Evolutionary conservation across 2,329 filamentous ascomycete species (phyloP).

Genomic region (Alternaria gansuensis): DNA sequence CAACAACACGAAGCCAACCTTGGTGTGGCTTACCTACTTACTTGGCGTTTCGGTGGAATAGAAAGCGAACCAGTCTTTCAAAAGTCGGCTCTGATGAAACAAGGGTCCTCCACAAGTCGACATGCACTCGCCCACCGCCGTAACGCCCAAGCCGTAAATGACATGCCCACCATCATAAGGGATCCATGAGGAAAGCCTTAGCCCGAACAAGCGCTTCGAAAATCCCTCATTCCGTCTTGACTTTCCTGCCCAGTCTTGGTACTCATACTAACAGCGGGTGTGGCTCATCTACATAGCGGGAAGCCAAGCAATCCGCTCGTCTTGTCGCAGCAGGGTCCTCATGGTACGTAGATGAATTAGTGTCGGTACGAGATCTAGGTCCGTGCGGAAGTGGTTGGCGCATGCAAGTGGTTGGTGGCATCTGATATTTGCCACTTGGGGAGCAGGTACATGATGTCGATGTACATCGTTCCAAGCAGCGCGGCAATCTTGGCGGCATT

Average conservation of each 20-base stretch:
- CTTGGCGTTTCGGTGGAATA: constrained; percentile 5
- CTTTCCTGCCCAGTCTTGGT: constrained; percentile 20
- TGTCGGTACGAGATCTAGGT: not conserved
- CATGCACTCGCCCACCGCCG: constrained; percentile 3
- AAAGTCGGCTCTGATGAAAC: not conserved
- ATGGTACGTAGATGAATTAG: not conserved
- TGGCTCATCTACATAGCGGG: constrained; percentile 21
- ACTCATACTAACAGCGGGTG: constrained; percentile 14
- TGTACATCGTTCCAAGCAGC: constrained; percentile 20
- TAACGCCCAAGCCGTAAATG: not conserved
- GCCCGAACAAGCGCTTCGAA: constrained; percentile 26
- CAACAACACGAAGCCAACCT: not conserved
- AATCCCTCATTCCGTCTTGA: constrained; percentile 21
- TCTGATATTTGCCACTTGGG: constrained; percentile 6
- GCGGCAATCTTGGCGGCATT: constrained; percentile 21
- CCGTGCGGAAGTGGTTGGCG: not conserved
- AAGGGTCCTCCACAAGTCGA: not conserved
- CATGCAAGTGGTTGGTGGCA: constrained; percentile 1
- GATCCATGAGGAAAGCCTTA: constrained; percentile 15
- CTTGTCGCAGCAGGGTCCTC: constrained; percentile 6
- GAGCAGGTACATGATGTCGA: constrained; percentile 14
- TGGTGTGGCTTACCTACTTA: not conserved
- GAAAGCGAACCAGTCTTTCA: constrained; percentile 4
- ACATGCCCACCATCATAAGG: constrained; percentile 2
- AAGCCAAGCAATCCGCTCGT: constrained; percentile 30